Conservation (phyloP, 129 eudicot genomes). For the Ambrosia trifida region DNA sequence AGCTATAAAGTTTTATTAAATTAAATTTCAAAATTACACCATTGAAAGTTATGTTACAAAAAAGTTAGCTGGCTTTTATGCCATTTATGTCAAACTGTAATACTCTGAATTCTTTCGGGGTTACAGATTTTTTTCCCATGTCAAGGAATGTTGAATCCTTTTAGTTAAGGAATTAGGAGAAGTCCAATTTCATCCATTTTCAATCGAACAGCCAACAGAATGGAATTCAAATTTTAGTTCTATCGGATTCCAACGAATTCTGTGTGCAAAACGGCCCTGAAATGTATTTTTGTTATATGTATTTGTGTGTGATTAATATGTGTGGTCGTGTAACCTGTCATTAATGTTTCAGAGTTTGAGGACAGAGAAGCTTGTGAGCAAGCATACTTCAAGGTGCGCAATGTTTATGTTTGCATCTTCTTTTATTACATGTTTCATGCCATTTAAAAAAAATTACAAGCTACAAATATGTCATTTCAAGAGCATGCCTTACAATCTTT, state of each 20-base stretch:
- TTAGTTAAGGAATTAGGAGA: neutral
- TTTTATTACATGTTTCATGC: constrained; percentile 10
- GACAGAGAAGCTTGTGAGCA: constrained; percentile 77
- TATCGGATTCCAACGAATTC: neutral
- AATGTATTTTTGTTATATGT: neutral
- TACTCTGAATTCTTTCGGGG: neutral
- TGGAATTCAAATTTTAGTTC: neutral
- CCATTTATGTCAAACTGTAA: neutral
- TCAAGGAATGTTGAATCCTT: neutral
- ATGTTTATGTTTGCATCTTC: constrained; percentile 5
- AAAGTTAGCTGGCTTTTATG: neutral
- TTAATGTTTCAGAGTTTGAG: constrained; percentile 68
- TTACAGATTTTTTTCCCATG: neutral
- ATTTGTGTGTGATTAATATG: neutral
- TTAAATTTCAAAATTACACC: too few species aligned
- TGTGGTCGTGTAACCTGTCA: constrained; percentile 7
- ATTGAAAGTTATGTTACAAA: neutral
- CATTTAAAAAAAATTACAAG: neutral
- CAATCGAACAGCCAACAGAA: neutral
- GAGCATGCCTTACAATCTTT: constrained; percentile 17
- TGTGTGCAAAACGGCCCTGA: neutral
- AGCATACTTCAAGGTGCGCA: constrained; percentile 87
- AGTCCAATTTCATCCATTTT: neutral
- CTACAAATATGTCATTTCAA: neutral
- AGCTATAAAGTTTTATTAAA: neutral